Evolutionary conservation across 2,329 filamentous ascomycete species (phyloP).

Genomic region (Aureobasidium sp.): DNA sequence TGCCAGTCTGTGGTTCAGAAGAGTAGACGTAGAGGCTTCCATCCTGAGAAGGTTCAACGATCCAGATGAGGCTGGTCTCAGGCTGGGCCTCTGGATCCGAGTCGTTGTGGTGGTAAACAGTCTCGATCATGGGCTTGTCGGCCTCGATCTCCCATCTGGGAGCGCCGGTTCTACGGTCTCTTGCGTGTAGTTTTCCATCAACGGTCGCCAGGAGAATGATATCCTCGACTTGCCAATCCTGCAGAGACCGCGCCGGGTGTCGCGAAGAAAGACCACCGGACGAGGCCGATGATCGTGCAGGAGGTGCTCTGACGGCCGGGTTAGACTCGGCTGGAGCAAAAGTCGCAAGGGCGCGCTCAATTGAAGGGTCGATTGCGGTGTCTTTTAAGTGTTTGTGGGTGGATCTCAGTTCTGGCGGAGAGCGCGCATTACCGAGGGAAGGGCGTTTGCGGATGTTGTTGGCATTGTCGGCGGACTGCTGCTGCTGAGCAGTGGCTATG

Average conservation of each 20-base stretch:
- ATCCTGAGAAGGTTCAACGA: conserved; percentile 83
- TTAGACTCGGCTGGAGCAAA: conserved; percentile 75
- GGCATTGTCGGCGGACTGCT: conserved; percentile 20
- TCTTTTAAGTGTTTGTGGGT: conserved; percentile 18
- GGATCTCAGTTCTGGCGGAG: conserved; percentile 17
- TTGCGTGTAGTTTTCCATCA: conserved; percentile 91
- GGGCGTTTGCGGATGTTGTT: conserved; percentile 9
- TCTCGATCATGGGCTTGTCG: conserved; percentile 84
- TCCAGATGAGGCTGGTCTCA: conserved; percentile 80
- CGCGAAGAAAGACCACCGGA: conserved; percentile 61
- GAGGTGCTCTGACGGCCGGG: conserved; percentile 88
- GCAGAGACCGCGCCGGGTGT: conserved; percentile 90
- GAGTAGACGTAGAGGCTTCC: conserved; percentile 82
- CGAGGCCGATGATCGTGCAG: conserved; percentile 50
- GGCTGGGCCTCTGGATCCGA: conserved; percentile 50
- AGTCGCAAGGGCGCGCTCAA: conserved; percentile 96
- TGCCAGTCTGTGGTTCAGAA: conserved; percentile 51
- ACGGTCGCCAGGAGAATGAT: conserved; percentile 99
- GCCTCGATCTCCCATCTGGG: conserved; percentile 79
- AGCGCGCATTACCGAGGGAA: conserved; percentile 17
- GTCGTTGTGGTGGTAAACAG: conserved; percentile 66
- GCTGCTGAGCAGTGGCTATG: conserved; percentile 29
- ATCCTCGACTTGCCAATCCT: conserved; percentile 99
- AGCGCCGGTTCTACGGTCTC: conserved; percentile 76
- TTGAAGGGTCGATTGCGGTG: conserved; percentile 26